phyloP scores from a whole-genome alignment of 2,329 filamentous ascomycete genomes.

The Pseudogymnoascus sp. region DNA sequence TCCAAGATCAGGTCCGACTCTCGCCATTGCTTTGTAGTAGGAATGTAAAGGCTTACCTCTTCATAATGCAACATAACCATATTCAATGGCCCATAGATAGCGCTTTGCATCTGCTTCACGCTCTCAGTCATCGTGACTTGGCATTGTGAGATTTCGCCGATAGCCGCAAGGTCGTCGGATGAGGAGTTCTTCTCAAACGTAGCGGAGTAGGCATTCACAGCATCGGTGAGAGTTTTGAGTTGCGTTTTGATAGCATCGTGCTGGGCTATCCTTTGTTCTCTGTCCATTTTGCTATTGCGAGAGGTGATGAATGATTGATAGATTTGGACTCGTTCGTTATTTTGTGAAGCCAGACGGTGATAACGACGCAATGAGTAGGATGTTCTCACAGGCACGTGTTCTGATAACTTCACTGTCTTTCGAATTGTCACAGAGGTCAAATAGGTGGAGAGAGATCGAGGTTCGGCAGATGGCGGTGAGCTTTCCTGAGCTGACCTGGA shows the following conservation, averaged over 20 bases:
- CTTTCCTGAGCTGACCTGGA: neutral
- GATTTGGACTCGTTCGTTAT: neutral
- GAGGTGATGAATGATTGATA: neutral
- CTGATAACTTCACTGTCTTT: neutral
- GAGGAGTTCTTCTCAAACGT: constrained; percentile 6
- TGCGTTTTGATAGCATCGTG: constrained; percentile 6
- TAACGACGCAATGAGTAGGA: neutral
- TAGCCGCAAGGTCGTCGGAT: constrained; percentile 1
- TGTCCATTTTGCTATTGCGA: constrained; percentile 8
- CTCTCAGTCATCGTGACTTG: constrained; percentile 14
- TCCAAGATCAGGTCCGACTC: neutral
- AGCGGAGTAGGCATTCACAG: constrained; percentile 5
- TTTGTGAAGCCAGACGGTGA: neutral
- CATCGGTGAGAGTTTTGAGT: constrained; percentile 3
- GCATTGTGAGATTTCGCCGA: neutral
- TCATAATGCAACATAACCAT: constrained; percentile 22
- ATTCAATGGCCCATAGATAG: constrained; percentile 22
- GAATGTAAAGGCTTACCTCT: constrained; percentile 18
- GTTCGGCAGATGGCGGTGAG: neutral
- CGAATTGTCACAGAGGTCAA: neutral
- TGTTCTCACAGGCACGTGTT: neutral
- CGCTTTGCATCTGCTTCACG: constrained; percentile 18
- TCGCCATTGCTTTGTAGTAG: neutral
- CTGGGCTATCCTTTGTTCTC: constrained; percentile 6
- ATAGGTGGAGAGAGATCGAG: no score